A percentile compares a stretch with the other conserved stretches of the same genome.
Evolutionary conservation across 768 basidiomycete species (phyloP).

Genomic region (Psilocybe tampanensis): DNA sequence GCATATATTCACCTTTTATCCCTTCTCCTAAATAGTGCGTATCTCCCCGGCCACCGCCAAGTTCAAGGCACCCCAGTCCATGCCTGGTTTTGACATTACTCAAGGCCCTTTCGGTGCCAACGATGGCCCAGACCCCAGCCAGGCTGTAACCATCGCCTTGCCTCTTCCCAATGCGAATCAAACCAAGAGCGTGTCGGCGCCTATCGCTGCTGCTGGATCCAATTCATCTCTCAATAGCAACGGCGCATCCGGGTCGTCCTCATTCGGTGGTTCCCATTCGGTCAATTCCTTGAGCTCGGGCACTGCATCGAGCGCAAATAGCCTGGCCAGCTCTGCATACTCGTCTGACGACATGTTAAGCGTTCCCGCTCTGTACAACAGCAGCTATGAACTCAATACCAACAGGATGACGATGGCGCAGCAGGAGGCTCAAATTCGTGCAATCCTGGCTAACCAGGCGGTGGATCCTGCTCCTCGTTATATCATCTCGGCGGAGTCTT

Average conservation of each 20-base stretch:
- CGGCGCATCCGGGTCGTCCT: conserved; percentile 46
- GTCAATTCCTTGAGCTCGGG: conserved; percentile 54
- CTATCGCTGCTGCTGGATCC: conserved; percentile 56
- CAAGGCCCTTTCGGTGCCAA: conserved; percentile 45
- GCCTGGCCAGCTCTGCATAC: conserved; percentile 51
- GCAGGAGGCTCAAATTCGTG: conserved; percentile 41
- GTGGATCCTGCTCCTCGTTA: conserved; percentile 51
- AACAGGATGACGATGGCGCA: conserved; percentile 31
- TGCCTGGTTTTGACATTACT: conserved; percentile 44
- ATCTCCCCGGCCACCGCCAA: conserved; percentile 90
- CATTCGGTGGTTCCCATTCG: conserved; percentile 54
- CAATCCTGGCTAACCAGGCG: conserved; percentile 30
- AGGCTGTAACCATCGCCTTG: conserved; percentile 48
- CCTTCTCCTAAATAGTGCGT: conserved; percentile 59
- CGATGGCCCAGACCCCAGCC: conserved; percentile 32
- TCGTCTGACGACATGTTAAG: conserved; percentile 58
- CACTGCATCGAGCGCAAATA: conserved; percentile 47
- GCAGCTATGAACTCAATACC: conserved; percentile 33
- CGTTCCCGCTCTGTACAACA: conserved; percentile 52
- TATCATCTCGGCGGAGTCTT: conserved; percentile 71
- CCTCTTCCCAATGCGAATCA: conserved; percentile 48
- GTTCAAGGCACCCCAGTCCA: conserved; percentile 62
- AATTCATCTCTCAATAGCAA: conserved; percentile 37
- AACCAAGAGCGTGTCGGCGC: conserved; percentile 69
- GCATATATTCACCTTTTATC: conserved; percentile 32